Base-by-base conservation (phyloP, 345 rosid species). In the Gynandropsis gynandra region DNA sequence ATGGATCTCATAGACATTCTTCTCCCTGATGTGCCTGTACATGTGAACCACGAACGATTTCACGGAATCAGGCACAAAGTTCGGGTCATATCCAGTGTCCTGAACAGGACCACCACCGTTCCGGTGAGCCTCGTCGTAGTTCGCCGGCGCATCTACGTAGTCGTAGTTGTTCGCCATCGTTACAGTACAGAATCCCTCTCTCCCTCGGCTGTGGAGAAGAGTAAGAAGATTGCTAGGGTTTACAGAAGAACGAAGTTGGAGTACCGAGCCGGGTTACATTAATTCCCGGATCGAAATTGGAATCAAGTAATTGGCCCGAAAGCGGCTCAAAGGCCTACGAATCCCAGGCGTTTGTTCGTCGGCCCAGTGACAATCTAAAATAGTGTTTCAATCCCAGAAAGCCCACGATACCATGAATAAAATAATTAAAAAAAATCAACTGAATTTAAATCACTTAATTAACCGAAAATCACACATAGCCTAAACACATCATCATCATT, bases 1-100 rank as follows among this genome's bases (percentile, higher is more conserved):
- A 59, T 92, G 94, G 74, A 87, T 92, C 83, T 85, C 98, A 77
- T 87, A 92, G 10, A 92, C 99, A 18, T 92, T 92, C 76, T 88
- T 92, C 73, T 88, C 99, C 56, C 99, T 70, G 31, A 92, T 92
- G 76, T 85, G 85, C 51, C 99, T 85, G 75, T 92, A 92, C n/a
- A 92, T 81, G 61, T 92, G 99, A 13, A 70, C 82, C 48, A 87
- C 88, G 72, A 92, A 88, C 32, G 99, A 73, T 63, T 80, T 88
- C 59, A 92, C 97, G 7, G 97, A 80, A 60, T 92, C 99, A 12
- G 99, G 94, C 0, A 92, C 90, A 70, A 67, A 81, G 65, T 83
- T 87, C 0, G 97, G 99, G 65, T 92, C 97, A 66, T 88, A 88
- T 0, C 57, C 89, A 2, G 32, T 10, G 21, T 76, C 92, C 24